Base-by-base conservation (phyloP, 306 rosid genomes). In the Corylus americana region DNA sequence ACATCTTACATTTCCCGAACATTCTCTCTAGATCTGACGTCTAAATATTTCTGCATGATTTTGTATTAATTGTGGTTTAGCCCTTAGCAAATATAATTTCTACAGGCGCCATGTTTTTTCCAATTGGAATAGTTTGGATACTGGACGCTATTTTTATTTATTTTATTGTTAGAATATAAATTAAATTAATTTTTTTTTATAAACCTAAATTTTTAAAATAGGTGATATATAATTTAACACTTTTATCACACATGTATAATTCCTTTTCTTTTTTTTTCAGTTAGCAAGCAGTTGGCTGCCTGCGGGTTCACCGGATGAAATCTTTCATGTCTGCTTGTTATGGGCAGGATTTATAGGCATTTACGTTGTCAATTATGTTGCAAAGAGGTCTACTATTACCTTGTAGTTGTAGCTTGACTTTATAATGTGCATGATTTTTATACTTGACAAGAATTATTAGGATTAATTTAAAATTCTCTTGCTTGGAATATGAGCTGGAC, bases 261-360 rank as follows among this genome's bases (percentile, higher is more conserved):
- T 47, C 12, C 61, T 70, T 74, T 61, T 54, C 1, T 54, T 7
- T 81, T 35, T 76, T 71, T 83, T 82, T 71, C 81, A 94, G 98
- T 85, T 90, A 78, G 92, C 98, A 73, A 88, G 95, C 91, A 92
- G 88, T 84, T 97, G 94, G 73, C 86, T 95, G 20, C 87, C 93
- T 81, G 81, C 67, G 10, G 96, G 96, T 82, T 85, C 93, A 8
- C 90, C 97, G 0, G 97, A 95, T 78, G 96, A 87, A 67, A 93
- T 91, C 80, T 89, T 93, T 75, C 96, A 92, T 74, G 88, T 91
- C 54, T 93, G 89, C 86, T 93, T 96, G 61, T 86, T 91, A 8
- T 95, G 99, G 99, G 96, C 97, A 70, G 91, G 96, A 57, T 91
- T 95, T 80, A 93, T 93, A 57, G 97, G 98, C 74, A 89, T 95